A percentile compares a stretch with the other conserved stretches of the same genome.
phyloP scores from a whole-genome alignment of 805 yeast species.

The Pichia heedii region DNA sequence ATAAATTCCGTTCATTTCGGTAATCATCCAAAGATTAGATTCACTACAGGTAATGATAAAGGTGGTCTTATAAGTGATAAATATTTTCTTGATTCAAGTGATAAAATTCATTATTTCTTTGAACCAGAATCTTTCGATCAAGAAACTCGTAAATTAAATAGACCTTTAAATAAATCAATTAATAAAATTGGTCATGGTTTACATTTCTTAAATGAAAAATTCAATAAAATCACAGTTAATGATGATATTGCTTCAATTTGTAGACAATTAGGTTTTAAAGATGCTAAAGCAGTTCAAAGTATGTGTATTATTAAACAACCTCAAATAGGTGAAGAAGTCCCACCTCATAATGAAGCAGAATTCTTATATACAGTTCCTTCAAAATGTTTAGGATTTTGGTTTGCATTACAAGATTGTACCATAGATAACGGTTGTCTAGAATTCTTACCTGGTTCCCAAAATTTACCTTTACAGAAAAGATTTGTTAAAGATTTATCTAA shows the following conservation, averaged over 20 bases:
- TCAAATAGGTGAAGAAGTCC: slow-evolving; percentile 62
- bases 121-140: slow-evolving; percentile 55
- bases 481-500: slow-evolving; percentile 47
- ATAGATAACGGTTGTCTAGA: slow-evolving; percentile 58
- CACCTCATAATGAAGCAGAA: slow-evolving; percentile 68
- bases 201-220: slow-evolving; percentile 48
- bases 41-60: slow-evolving; percentile 43
- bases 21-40: slow-evolving; percentile 60
- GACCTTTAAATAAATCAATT: slow-evolving; percentile 47
- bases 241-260: slow-evolving; percentile 44
- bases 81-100: slow-evolving; percentile 60
- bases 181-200: slow-evolving; percentile 78
- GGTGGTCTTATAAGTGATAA: slow-evolving; percentile 61
- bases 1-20: slow-evolving; percentile 41
- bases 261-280: slow-evolving; percentile 40
- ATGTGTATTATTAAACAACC: slow-evolving; percentile 80
- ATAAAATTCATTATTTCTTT: slow-evolving; percentile 60
- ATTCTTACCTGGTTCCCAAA: slow-evolving; percentile 64
- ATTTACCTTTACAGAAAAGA: slow-evolving; percentile 46
- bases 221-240: slow-evolving; percentile 42
- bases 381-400: slow-evolving; percentile 72
- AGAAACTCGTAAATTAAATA: slow-evolving; percentile 37
- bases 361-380: slow-evolving; percentile 67
- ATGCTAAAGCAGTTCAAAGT: slow-evolving; percentile 67
- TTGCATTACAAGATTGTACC: slow-evolving; percentile 69